These are phyloP conservation scores for Pulveroboletus sp. DNA, from an alignment of 768 basidiomycete genomes.

Conservation along the genomic window DNA sequence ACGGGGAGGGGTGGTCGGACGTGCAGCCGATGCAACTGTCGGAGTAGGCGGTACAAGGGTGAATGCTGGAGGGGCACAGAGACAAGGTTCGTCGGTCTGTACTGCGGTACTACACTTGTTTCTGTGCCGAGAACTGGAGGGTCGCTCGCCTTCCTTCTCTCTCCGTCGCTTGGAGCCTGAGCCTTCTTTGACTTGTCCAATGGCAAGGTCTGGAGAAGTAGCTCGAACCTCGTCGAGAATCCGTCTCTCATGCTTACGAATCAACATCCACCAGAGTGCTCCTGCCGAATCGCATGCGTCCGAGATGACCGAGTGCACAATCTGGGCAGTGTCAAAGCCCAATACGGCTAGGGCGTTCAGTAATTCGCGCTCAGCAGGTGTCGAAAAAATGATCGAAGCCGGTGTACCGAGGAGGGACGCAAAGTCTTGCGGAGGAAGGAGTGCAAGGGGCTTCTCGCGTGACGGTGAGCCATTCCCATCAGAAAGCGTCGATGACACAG, in stretches of 20 bases:
- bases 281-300: slow-evolving; percentile 92
- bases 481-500: slow-evolving; percentile 83
- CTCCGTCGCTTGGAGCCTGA: slow-evolving; percentile 28
- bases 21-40: slow-evolving; percentile 38
- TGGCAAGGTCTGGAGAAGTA: slow-evolving; percentile 13
- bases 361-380: slow-evolving; percentile 72
- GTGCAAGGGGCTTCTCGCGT: slow-evolving; percentile 40
- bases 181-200: slow-evolving; percentile 15
- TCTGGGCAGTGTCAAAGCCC: slow-evolving; percentile 92
- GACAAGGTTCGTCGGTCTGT: slow-evolving; percentile 41
- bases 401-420: slow-evolving; percentile 57
- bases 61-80: slow-evolving; percentile 51
- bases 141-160: slow-evolving; percentile 25
- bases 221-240: slow-evolving; percentile 36
- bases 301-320: slow-evolving; percentile 86
- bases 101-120: slow-evolving; percentile 31
- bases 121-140: slow-evolving; percentile 20
- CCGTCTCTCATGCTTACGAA: slow-evolving; percentile 68
- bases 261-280: slow-evolving; percentile 96
- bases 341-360: slow-evolving; percentile 68
- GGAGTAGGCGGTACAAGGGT: slow-evolving; percentile 78
- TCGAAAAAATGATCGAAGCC: slow-evolving; percentile 82
- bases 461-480: slow-evolving; percentile 51
- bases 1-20: slow-evolving; percentile 49
- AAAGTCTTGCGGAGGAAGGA: slow-evolving; percentile 51